Conservation (phyloP, 2,329 filamentous ascomycete species). For the Sclerotinia trifoliorum region DNA sequence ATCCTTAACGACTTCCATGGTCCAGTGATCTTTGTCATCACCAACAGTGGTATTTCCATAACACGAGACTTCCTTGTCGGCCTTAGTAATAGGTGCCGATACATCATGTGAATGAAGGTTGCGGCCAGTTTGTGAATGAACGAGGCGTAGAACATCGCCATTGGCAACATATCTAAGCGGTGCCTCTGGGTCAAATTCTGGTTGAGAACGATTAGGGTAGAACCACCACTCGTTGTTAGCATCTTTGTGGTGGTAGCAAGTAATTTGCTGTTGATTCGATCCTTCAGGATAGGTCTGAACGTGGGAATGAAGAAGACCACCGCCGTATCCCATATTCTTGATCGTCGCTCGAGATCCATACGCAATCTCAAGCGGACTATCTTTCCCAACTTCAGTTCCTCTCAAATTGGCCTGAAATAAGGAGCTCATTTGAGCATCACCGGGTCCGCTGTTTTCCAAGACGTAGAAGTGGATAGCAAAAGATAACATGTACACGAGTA, state of each 20-base stretch:
- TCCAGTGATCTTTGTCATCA: conserved; percentile 98
- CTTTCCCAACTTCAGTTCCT: conserved; percentile 89
- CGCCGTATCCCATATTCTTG: conserved; percentile 99
- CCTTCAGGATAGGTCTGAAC: conserved; percentile 95
- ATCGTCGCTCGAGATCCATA: conserved; percentile 85
- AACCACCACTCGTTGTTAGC: conserved; percentile 99
- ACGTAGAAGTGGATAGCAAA: conserved; percentile 95
- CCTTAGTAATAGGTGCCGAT: conserved; percentile 82
- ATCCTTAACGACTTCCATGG: conserved; percentile 86
- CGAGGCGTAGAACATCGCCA: conserved; percentile 75
- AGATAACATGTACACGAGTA: conserved; percentile 91
- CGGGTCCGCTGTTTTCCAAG: conserved; percentile 88
- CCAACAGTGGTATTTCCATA: conserved; percentile 96
- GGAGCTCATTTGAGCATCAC: conserved; percentile 99
- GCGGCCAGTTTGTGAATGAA: conserved; percentile 92
- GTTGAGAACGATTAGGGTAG: conserved; percentile 82
- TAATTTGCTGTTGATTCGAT: conserved; percentile 91
- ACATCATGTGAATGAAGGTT: conserved; percentile 96
- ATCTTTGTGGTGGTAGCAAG: conserved; percentile 99
- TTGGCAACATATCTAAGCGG: conserved; percentile 74
- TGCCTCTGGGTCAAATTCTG: conserved; percentile 69
- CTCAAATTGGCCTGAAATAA: conserved; percentile 96
- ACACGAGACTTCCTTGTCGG: conserved; percentile 87
- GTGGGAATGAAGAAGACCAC: conserved; percentile 93
- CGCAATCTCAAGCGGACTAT: conserved; percentile 90